A percentile compares a stretch with the other conserved stretches of the same genome.
These are phyloP conservation scores for Fraxinus quadrangulata DNA, from an alignment of 257 asterid species.

Conservation along the genomic window DNA sequence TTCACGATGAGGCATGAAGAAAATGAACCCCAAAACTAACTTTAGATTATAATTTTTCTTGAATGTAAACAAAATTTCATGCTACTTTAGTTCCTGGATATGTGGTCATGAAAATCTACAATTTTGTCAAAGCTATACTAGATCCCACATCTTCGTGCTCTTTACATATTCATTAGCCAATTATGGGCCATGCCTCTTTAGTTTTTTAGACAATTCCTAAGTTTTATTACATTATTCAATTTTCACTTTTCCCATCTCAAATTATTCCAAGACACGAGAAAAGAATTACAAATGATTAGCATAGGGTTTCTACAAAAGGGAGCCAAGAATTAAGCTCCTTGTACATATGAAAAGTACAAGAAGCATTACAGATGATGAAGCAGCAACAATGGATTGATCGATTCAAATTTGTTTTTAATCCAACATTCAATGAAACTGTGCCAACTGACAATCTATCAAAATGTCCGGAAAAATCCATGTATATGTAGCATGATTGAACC, in stretches of 20 bases:
- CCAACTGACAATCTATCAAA: too few species aligned
- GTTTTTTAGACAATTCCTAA: conserved; percentile 32
- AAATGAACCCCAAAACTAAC: conserved; percentile 27
- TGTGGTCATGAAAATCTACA: conserved; percentile 37
- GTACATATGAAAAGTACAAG: too few species aligned
- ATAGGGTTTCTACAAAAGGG: background rate
- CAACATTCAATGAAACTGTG: too few species aligned
- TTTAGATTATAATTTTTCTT: conserved; percentile 33
- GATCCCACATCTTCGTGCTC: conserved; percentile 34
- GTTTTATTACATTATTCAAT: conserved; percentile 32
- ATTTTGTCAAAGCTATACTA: conserved; percentile 42
- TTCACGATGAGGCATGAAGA: conserved; percentile 38
- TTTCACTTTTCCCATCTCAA: conserved; percentile 26
- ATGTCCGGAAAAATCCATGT: too few species aligned
- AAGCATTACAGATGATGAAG: too few species aligned
- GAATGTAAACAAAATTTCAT: conserved; percentile 29
- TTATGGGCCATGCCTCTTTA: conserved; percentile 40
- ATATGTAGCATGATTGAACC: too few species aligned
- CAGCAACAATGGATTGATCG: too few species aligned
- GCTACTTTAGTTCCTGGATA: conserved; percentile 22
- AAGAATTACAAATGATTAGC: background rate
- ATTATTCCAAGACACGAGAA: conserved; percentile 13
- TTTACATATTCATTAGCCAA: conserved; percentile 41
- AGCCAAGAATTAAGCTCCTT: too few species aligned
- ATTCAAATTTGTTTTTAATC: too few species aligned